Conservation (phyloP, 352 stramenopile genomes). For the Phytopythium vexans region DNA sequence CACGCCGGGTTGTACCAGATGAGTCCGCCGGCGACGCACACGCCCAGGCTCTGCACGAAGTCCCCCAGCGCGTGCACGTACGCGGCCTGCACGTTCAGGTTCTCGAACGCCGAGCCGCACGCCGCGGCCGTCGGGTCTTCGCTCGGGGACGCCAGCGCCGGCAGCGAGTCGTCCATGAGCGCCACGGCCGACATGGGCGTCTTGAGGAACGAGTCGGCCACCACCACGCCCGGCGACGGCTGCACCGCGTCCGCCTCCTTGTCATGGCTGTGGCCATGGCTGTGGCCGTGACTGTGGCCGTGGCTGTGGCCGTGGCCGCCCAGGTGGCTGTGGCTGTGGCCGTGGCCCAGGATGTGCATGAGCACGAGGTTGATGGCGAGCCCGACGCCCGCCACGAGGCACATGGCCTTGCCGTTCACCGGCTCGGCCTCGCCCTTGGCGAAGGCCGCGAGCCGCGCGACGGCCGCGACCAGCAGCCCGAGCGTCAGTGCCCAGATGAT, state of each 20-base stretch:
- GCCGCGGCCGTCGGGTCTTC: constrained; percentile 7
- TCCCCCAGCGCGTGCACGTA: constrained; percentile 98
- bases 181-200: constrained; percentile 78
- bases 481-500: constrained; percentile 94
- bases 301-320: constrained; percentile 48
- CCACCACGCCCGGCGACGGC: constrained; percentile 37
- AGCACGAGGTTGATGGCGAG: constrained; percentile 95
- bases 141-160: constrained; percentile 1
- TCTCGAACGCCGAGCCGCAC: constrained; percentile 53
- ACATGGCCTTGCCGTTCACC: constrained; percentile 96
- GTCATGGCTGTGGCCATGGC: constrained; percentile 26
- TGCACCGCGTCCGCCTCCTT: constrained; percentile 26
- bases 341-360: constrained; percentile 89
- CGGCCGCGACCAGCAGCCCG: constrained; percentile 88
- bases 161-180: constrained; percentile 43
- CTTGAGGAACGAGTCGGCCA: constrained; percentile 47
- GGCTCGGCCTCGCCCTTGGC: constrained; percentile 35
- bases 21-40: constrained; percentile 93
- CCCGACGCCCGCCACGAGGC: constrained; percentile 90
- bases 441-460: constrained; percentile 72
- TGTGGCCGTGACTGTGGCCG: constrained; percentile 47
- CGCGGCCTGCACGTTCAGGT: constrained; percentile 96
- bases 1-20: constrained; percentile 97
- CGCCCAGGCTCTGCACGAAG: constrained; percentile 96
- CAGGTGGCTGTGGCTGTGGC: constrained; percentile 39